Conservation (phyloP, 1,284 basidiomycete genomes). For the Ceratobasidium sp. region DNA sequence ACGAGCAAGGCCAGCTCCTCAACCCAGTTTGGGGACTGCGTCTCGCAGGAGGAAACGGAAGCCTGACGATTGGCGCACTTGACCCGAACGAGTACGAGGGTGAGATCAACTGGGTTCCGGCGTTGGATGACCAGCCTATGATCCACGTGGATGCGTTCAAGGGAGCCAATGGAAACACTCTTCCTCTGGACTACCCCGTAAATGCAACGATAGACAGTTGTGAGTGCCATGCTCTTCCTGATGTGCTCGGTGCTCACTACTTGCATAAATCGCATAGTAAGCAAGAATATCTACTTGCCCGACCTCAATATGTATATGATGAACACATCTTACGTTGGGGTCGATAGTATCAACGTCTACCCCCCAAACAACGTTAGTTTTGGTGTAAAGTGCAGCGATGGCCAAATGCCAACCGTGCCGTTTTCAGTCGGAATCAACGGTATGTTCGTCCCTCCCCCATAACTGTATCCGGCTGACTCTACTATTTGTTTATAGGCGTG, state of each 20-base stretch:
- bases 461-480: neutral
- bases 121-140: slow-evolving; percentile 10
- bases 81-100: slow-evolving; percentile 37
- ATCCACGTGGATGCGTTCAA: slow-evolving; percentile 25
- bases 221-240: neutral
- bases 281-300: slow-evolving; percentile 36
- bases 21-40: slow-evolving; percentile 40
- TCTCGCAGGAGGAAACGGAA: slow-evolving; percentile 21
- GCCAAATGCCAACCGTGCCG: slow-evolving; percentile 13
- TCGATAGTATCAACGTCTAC: slow-evolving; percentile 27
- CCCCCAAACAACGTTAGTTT: slow-evolving; percentile 31
- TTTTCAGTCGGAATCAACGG: slow-evolving; percentile 41
- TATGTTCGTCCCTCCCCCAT: neutral
- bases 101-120: slow-evolving; percentile 39
- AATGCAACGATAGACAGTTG: slow-evolving; percentile 17
- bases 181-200: slow-evolving; percentile 20
- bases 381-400: slow-evolving; percentile 22
- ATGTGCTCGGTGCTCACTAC: too few relatives aligned
- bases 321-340: slow-evolving; percentile 14
- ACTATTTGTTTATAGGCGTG: neutral
- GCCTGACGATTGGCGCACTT: slow-evolving; percentile 29
- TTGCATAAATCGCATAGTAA: slow-evolving; percentile 5
- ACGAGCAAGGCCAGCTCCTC: slow-evolving; percentile 31
- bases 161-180: slow-evolving; percentile 29
- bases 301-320: slow-evolving; percentile 27